Evolutionary conservation across 2,329 filamentous ascomycete genomes (phyloP), one percentile per base, ranked within the genome.

Genomic region (Pseudogymnoascus sp.): DNA sequence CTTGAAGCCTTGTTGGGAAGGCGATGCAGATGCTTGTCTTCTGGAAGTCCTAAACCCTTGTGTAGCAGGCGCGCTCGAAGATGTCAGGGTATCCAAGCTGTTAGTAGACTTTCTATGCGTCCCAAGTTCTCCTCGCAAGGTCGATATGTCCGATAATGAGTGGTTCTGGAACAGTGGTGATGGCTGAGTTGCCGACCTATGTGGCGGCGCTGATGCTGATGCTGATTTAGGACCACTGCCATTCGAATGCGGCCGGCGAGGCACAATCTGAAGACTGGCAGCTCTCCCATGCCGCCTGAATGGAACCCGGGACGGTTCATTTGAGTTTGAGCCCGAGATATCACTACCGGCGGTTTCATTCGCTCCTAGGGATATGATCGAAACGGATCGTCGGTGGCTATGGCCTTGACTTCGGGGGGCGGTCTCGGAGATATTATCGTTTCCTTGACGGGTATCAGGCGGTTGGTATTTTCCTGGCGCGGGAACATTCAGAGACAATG

Each of bases 301-400:
- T 18, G 82, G 80, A 58, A 82, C 79, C 58, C 78, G 74, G 18
- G 78, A 73, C 65, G 75, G 72, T 60, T 70, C 68, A 69, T 70
- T 37, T 64, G 69, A 15, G 67, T 69, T 60, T 65, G 64, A 35
- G 68, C 69, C 72, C 68, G 59, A 71, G 66, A 58, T 64, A 63
- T 63, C 69, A 64, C 62, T 71, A 9, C 57, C 55, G 19, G 61
- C 63, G 52, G 63, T 66, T 41, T 71, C 69, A 74, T 65, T 77
- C 68, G 82, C 82, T 9, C 85, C 86, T 66, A 92, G 82, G 8
- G 89, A 92, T 48, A 92, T 83, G 64, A 94, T 92, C 15, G 89
- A 94, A 28, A 94, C 79, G 2, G 89, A 92, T 66, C 88, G 80
- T 70, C 86, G 84, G 67, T 92, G 89, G 59, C 78, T 76, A 67